These are phyloP conservation scores for Metschnikowia peoriensis DNA, from an alignment of 805 yeast genomes.

Conservation along the genomic window DNA sequence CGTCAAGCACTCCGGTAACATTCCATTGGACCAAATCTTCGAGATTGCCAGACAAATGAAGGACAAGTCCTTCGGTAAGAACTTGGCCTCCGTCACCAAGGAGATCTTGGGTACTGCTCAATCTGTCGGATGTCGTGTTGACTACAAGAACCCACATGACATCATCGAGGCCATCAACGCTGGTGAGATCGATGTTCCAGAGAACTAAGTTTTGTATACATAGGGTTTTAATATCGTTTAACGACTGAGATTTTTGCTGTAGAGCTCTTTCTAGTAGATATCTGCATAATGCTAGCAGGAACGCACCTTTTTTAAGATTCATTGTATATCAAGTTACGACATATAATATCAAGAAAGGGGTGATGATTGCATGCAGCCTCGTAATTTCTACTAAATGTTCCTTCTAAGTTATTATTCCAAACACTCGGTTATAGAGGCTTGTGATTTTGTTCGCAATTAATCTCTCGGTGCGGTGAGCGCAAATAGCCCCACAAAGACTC, in stretches of 20 bases:
- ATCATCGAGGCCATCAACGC: constrained; percentile 97
- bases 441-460: background rate
- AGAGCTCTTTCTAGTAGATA: background rate
- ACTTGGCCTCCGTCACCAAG: constrained; percentile 93
- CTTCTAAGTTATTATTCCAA: background rate
- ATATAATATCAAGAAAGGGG: too few relatives aligned
- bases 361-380: too few relatives aligned
- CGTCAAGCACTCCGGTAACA: constrained; percentile 99
- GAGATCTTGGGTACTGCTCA: constrained; percentile 99
- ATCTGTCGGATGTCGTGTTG: constrained; percentile 99
- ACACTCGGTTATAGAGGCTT: background rate
- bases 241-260: constrained; percentile 15
- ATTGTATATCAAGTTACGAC: too few relatives aligned
- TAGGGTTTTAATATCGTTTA: constrained; percentile 39
- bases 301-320: too few relatives aligned
- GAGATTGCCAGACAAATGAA: constrained; percentile 98
- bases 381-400: background rate
- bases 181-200: constrained; percentile 95
- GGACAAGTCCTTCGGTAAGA: constrained; percentile 97
- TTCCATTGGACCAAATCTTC: constrained; percentile 92
- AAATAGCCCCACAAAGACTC: constrained; percentile 5
- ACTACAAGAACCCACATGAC: constrained; percentile 99
- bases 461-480: too few relatives aligned
- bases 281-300: too few relatives aligned
- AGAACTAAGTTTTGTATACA: constrained; percentile 53